phyloP scores from a whole-genome alignment of 768 basidiomycete genomes.

The Leccinum pellstonianum region DNA sequence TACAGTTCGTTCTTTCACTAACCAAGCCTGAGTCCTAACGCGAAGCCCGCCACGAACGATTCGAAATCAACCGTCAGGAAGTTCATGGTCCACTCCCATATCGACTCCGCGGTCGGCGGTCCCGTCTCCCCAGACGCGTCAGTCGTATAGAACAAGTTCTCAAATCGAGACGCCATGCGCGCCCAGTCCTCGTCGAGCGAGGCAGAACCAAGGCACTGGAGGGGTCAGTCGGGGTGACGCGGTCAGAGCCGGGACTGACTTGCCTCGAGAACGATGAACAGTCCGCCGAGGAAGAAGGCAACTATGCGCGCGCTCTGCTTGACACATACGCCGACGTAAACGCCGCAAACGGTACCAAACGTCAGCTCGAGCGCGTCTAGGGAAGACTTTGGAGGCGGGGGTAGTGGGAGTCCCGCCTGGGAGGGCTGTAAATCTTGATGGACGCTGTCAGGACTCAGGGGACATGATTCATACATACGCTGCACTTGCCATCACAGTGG shows the following conservation, averaged over 20 bases:
- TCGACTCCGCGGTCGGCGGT: constrained; percentile 63
- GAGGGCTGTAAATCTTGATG: constrained; percentile 13
- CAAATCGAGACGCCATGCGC: constrained; percentile 61
- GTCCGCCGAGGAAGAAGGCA: constrained; percentile 86
- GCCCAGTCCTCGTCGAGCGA: constrained; percentile 79
- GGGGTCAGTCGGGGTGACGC: constrained; percentile 2
- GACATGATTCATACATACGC: neutral
- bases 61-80: constrained; percentile 94
- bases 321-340: constrained; percentile 90
- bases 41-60: constrained; percentile 81
- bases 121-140: constrained; percentile 52
- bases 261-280: constrained; percentile 90
- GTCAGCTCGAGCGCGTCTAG: constrained; percentile 81
- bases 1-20: constrained; percentile 36
- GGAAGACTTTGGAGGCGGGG: constrained; percentile 63
- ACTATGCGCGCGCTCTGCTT: constrained; percentile 86
- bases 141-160: constrained; percentile 65
- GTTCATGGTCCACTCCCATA: constrained; percentile 68
- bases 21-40: constrained; percentile 78
- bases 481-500: constrained; percentile 55
- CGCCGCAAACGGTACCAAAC: constrained; percentile 85
- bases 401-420: constrained; percentile 10
- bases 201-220: constrained; percentile 80
- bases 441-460: constrained; percentile 6
- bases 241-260: constrained; percentile 16